phyloP scores from a whole-genome alignment of 2,329 filamentous ascomycete species.

The Colletotrichum nymphaeae region DNA sequence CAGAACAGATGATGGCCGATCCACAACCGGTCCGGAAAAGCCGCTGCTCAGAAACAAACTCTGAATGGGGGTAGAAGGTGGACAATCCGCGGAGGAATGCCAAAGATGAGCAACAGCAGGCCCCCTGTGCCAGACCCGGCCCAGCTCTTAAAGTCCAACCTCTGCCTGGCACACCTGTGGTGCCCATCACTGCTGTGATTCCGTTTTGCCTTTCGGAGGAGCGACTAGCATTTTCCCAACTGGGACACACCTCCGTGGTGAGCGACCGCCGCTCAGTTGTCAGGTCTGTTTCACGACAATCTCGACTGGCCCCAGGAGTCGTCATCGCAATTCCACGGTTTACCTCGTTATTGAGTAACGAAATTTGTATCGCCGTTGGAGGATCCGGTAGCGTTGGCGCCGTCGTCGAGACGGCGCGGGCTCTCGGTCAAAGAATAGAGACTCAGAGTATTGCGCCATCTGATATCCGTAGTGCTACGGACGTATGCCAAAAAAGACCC shows the following conservation, averaged over 20 bases:
- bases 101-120: not conserved
- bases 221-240: slow-evolving; percentile 24
- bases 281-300: slow-evolving; percentile 27
- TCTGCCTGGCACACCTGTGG: not conserved
- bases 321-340: slow-evolving; percentile 9
- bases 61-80: slow-evolving; percentile 8
- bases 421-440: not conserved
- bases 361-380: slow-evolving; percentile 8
- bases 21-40: slow-evolving; percentile 22
- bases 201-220: slow-evolving; percentile 29
- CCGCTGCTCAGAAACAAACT: slow-evolving; percentile 34
- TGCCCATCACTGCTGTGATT: slow-evolving; percentile 14
- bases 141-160: not conserved
- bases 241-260: slow-evolving; percentile 29
- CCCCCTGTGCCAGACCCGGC: not conserved
- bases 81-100: slow-evolving; percentile 9
- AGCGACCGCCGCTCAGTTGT: slow-evolving; percentile 10
- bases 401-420: not conserved
- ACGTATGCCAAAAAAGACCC: not conserved
- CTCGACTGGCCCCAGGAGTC: slow-evolving; percentile 16
- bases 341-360: not conserved
- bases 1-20: slow-evolving; percentile 12
- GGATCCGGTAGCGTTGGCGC: slow-evolving; percentile 13
- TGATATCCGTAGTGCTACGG: not conserved
- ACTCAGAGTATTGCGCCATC: not conserved